A percentile compares a stretch with the other conserved stretches of the same genome.
Conservation (phyloP, 2,329 filamentous ascomycete genomes). For the Xylariaceae sp. region DNA sequence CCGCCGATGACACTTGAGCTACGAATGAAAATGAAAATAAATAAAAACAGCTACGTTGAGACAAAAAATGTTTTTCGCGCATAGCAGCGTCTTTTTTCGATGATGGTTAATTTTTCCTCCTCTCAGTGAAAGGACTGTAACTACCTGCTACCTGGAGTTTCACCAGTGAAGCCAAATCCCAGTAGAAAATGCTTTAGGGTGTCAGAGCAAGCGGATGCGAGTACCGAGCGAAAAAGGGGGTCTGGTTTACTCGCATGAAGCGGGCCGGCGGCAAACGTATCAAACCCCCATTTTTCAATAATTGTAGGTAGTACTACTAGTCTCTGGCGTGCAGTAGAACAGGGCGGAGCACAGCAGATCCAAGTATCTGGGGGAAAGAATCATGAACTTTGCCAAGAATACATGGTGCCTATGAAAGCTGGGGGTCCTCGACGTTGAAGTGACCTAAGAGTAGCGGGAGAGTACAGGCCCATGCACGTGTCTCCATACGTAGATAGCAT, state of each 20-base stretch:
- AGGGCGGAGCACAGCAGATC: no score
- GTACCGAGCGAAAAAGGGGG: constrained; percentile 6
- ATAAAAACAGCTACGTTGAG: background rate
- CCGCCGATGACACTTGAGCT: constrained; percentile 6
- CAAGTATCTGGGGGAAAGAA: background rate
- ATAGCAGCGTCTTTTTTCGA: background rate
- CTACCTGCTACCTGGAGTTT: background rate
- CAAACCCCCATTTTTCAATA: background rate
- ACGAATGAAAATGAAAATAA: constrained; percentile 4
- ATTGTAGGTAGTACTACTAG: no score
- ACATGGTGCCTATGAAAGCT: no score
- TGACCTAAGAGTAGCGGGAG: background rate
- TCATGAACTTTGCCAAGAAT: no score
- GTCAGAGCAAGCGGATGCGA: background rate
- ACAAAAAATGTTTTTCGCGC: background rate
- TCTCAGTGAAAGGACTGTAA: background rate
- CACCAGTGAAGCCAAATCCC: background rate
- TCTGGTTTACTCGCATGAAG: constrained; percentile 12
- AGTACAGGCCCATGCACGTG: constrained; percentile 12
- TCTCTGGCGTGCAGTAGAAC: no score
- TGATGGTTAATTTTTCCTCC: background rate
- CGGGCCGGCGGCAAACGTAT: constrained; percentile 25
- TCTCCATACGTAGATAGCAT: constrained; percentile 9
- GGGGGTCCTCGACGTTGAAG: background rate
- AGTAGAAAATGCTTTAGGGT: background rate